phyloP scores from a whole-genome alignment of 805 yeast genomes.

The Saturnispora hagleri region DNA sequence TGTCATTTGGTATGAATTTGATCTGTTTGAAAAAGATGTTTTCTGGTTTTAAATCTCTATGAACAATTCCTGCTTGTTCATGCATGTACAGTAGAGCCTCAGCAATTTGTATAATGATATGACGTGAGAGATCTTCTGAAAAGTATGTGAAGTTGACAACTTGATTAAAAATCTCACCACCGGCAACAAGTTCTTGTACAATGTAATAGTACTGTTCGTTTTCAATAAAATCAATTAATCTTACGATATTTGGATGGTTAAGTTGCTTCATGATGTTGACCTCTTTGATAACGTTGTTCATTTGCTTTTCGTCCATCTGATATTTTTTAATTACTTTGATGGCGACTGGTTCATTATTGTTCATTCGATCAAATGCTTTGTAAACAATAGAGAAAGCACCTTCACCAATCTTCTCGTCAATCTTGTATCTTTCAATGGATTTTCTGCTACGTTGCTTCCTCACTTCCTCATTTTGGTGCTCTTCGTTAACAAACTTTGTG shows the following conservation, averaged over 20 bases:
- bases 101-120: constrained; percentile 64
- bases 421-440: constrained; percentile 30
- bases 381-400: constrained; percentile 54
- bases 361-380: constrained; percentile 32
- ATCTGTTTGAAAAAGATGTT: constrained; percentile 60
- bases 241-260: constrained; percentile 55
- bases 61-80: constrained; percentile 67
- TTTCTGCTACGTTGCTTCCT: constrained; percentile 16
- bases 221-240: constrained; percentile 58
- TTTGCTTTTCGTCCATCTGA: constrained; percentile 52
- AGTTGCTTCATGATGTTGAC: constrained; percentile 65
- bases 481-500: constrained; percentile 26
- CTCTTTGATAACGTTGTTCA: constrained; percentile 69
- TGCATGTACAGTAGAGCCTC: constrained; percentile 62
- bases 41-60: constrained; percentile 78
- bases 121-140: constrained; percentile 62
- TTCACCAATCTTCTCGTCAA: constrained; percentile 45
- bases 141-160: constrained; percentile 71
- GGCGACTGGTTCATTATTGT: constrained; percentile 37
- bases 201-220: constrained; percentile 53
- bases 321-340: constrained; percentile 58
- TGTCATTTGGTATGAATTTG: constrained; percentile 35
- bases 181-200: constrained; percentile 62
- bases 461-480: constrained; percentile 18
- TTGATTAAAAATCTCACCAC: constrained; percentile 76